Evolutionary conservation across 768 basidiomycete genomes (phyloP).

Genomic region (Naganishia friedmannii): DNA sequence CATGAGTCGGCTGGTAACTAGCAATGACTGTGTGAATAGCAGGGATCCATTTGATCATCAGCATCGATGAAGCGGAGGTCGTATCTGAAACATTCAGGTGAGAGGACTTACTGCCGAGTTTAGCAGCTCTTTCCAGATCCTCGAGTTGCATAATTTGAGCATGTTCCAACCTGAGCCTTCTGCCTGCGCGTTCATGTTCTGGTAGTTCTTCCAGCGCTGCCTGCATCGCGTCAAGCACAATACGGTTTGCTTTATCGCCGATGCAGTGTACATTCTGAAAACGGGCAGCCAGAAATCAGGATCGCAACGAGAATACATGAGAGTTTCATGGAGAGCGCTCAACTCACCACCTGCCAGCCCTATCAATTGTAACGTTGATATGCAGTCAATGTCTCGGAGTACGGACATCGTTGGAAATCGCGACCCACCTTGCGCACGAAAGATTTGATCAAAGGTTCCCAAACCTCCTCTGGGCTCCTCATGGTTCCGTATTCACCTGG

Average conservation of each 20-base stretch:
- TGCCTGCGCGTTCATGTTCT: conserved; percentile 26
- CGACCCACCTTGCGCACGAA: conserved; percentile 62
- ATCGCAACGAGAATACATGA: neutral
- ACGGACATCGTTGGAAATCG: neutral
- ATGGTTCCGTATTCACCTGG: conserved; percentile 70
- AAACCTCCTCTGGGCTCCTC: conserved; percentile 59
- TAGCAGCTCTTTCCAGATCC: conserved; percentile 69
- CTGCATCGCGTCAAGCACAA: conserved; percentile 80
- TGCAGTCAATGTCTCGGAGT: neutral
- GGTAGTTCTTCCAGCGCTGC: conserved; percentile 55
- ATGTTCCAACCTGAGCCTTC: conserved; percentile 81
- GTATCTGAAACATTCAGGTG: too few relatives aligned
- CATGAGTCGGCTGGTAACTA: conserved; percentile 90
- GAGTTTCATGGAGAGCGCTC: too few relatives aligned
- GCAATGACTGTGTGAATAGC: conserved; percentile 65
- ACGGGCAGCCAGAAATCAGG: neutral
- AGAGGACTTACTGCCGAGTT: conserved; percentile 64
- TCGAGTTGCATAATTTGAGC: conserved; percentile 75
- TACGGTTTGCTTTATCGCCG: conserved; percentile 75
- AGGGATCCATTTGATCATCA: neutral
- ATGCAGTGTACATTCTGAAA: conserved; percentile 67
- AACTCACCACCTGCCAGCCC: conserved; percentile 78
- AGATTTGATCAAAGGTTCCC: conserved; percentile 60
- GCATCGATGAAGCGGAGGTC: neutral
- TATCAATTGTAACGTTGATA: conserved; percentile 19